Percentiles rank a stretch among this genome's conserved stretches.
These are phyloP conservation scores for Botryosphaeria agaves DNA, from an alignment of 2,329 filamentous ascomycete species.

Conservation along the genomic window DNA sequence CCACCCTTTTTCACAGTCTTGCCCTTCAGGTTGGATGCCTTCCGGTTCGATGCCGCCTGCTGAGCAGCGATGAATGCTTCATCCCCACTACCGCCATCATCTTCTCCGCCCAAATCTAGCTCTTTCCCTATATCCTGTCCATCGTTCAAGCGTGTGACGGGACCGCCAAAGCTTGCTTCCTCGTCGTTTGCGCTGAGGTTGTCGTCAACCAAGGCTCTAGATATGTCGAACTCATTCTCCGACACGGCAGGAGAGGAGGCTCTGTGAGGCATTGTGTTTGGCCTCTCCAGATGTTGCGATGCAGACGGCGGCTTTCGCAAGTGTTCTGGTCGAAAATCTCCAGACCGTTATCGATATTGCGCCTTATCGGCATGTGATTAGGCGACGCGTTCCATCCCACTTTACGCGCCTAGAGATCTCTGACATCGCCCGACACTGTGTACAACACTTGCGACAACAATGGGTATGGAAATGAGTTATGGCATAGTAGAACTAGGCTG, in stretches of 20 bases:
- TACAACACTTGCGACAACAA: slow-evolving; percentile 2
- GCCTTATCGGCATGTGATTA: too few species aligned
- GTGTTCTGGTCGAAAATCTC: too few species aligned
- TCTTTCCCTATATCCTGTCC: background rate
- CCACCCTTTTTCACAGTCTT: slow-evolving; percentile 86
- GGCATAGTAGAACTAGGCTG: background rate
- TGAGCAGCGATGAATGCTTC: slow-evolving; percentile 81
- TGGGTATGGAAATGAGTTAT: slow-evolving; percentile 8
- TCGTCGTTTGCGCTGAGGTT: slow-evolving; percentile 28
- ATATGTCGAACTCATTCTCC: slow-evolving; percentile 53
- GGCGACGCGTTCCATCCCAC: too few species aligned
- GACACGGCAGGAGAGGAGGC: slow-evolving; percentile 67
- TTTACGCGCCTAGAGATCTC: too few species aligned
- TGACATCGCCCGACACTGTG: too few species aligned
- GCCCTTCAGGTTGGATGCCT: slow-evolving; percentile 64
- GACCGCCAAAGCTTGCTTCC: background rate
- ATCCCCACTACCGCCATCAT: slow-evolving; percentile 36
- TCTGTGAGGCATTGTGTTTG: slow-evolving; percentile 46
- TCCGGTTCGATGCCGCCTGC: slow-evolving; percentile 77
- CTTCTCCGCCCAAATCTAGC: slow-evolving; percentile 5
- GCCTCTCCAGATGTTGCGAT: background rate
- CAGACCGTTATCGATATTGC: too few species aligned
- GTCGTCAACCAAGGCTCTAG: slow-evolving; percentile 20
- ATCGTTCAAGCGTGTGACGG: background rate
- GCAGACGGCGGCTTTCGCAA: too few species aligned